Base-by-base conservation (phyloP, 2,329 filamentous ascomycete species). In the Phialophora chinensis region DNA sequence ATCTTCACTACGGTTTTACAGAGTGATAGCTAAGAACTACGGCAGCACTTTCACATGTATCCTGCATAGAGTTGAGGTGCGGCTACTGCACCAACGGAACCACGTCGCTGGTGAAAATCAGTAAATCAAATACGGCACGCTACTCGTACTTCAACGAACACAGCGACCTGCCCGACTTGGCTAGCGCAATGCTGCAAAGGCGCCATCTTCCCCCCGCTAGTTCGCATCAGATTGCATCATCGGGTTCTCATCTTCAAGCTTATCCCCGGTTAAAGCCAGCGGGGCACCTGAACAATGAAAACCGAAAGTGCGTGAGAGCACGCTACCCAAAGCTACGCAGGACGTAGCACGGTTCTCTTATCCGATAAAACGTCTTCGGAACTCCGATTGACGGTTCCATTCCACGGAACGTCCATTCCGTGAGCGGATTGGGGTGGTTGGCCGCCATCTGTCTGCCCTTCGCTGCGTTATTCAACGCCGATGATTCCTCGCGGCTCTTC, bases 141-240 rank as follows among this genome's bases (percentile, higher is more conserved):
- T 27, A 27, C 23, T 25, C 23, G 23, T 25, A 25, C 27, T 5
- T 27, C 27, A 27, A 5, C 27, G 29, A 31, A 31, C 29, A 14
- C 20, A 27, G 20, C 49, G 49, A 52, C 6, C 23, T 52, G 49
- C 49, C 23, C 49, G 49, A 27, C 20, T 12, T 17, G 49, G 49
- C 49, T 52, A 20, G 38, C 38, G 14, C 38, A 20, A n/a, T 6
- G 23, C 47, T 25, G n/a, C n/a, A 50, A 23, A 35, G 33, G 11
- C 33, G 33, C 33, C 8, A 33, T 11, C 8, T 33, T 3, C 12
- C 23, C 23, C 49, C 49, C 49, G 14, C 49, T 29, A 2, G 49
- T 52, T 52, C 10, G 49, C 49, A 52, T 27, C 25, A 3, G 20
- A 52, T 52, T 52, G 17, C 49, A 52, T 52, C 49, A 52, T 52